Conservation (phyloP, 306 rosid genomes). For the Canavalia ensiformis region DNA sequence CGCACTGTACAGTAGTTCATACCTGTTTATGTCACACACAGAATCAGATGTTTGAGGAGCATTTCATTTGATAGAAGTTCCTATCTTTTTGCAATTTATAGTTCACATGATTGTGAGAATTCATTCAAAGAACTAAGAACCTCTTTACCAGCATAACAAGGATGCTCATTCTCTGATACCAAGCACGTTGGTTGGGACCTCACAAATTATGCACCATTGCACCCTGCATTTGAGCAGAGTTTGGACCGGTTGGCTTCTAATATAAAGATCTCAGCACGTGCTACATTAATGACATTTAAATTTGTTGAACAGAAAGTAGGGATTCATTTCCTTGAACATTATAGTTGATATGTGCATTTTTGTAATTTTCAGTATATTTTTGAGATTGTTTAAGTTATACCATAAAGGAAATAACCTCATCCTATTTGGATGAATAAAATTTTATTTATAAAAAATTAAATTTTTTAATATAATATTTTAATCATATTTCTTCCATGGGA, state of each 20-base stretch:
- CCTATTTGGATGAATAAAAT: no score
- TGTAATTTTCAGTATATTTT: neutral
- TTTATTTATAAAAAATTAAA: no score
- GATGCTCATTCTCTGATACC: neutral
- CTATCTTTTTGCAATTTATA: neutral
- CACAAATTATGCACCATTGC: neutral
- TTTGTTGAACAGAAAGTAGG: neutral
- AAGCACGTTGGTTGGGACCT: neutral
- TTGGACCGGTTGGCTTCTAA: conserved; percentile 29
- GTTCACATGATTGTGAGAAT: neutral
- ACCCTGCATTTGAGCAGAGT: neutral
- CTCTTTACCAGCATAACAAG: neutral
- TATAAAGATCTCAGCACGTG: conserved; percentile 13
- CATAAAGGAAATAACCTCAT: no score
- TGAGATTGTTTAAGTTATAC: no score
- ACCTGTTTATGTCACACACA: neutral
- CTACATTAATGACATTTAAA: neutral
- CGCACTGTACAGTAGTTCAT: neutral
- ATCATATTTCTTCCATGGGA: no score
- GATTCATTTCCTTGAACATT: conserved; percentile 33
- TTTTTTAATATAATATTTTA: no score
- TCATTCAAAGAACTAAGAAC: neutral
- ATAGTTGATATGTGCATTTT: conserved; percentile 32
- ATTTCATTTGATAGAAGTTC: neutral
- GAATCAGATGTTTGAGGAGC: neutral